Percentiles rank a stretch among this genome's conserved stretches.
These are phyloP conservation scores for Gastroboletus turbinatus DNA, from an alignment of 1,284 basidiomycete genomes.

Conservation along the genomic window DNA sequence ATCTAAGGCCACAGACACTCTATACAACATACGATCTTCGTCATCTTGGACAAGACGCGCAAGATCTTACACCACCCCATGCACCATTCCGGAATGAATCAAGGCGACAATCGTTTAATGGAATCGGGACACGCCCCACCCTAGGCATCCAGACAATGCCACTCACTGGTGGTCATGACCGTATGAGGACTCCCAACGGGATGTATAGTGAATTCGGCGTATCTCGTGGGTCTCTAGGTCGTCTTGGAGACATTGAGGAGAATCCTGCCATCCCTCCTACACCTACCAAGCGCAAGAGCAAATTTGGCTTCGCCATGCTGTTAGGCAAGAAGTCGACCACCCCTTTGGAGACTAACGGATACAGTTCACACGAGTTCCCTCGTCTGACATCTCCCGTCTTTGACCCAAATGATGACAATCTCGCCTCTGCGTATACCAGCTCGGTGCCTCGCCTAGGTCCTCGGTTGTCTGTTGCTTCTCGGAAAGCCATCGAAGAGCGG, in stretches of 20 bases:
- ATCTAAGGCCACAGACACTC: constrained; percentile 62
- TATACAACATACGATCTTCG: constrained; percentile 60
- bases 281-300: constrained; percentile 64
- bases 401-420: constrained; percentile 47
- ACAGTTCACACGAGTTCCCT: constrained; percentile 44
- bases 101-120: constrained; percentile 74
- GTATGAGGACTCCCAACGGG: constrained; percentile 31
- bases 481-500: constrained; percentile 71
- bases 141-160: constrained; percentile 50
- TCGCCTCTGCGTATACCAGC: constrained; percentile 41
- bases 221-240: constrained; percentile 59
- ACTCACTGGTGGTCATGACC: constrained; percentile 31
- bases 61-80: constrained; percentile 58
- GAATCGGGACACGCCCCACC: constrained; percentile 56
- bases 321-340: constrained; percentile 58
- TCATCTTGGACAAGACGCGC: constrained; percentile 38
- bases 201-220: constrained; percentile 67
- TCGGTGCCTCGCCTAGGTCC: constrained; percentile 44
- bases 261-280: constrained; percentile 35
- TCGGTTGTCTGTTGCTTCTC: constrained; percentile 60
- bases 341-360: constrained; percentile 40
- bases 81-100: constrained; percentile 62
- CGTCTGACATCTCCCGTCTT: constrained; percentile 41
- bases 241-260: constrained; percentile 49
- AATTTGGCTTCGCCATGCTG: constrained; percentile 62